Conservation (phyloP, 306 rosid genomes). For the Astragalus glycyphyllos region DNA sequence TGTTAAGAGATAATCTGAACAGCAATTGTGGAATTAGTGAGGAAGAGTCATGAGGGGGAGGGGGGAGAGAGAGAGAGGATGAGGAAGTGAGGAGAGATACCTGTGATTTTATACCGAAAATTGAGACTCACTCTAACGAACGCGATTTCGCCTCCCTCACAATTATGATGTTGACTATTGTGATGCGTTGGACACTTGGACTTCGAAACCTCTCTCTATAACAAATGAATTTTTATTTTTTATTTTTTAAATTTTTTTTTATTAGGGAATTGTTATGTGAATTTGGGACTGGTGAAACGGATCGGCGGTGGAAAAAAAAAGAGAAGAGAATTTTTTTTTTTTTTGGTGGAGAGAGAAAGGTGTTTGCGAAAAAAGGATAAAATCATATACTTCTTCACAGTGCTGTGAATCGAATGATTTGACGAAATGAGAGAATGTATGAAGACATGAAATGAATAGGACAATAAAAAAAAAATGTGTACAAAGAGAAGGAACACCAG, state of each 20-base stretch:
- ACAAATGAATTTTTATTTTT: neutral
- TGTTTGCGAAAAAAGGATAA: too few species aligned
- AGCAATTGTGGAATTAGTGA: neutral
- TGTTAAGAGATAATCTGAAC: neutral
- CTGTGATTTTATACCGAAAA: slow-evolving; percentile 36
- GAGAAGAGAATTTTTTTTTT: too few species aligned
- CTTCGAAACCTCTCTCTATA: slow-evolving; percentile 20
- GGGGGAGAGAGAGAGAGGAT: neutral
- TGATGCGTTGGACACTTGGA: slow-evolving; percentile 42
- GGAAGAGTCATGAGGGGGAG: slow-evolving; percentile 10
- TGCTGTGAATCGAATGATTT: too few species aligned
- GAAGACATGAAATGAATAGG: too few species aligned
- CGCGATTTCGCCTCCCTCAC: slow-evolving; percentile 25
- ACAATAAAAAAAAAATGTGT: too few species aligned
- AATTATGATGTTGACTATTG: slow-evolving; percentile 25
- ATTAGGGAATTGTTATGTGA: too few species aligned
- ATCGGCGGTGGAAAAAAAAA: neutral
- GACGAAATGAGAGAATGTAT: too few species aligned
- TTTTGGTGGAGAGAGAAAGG: too few species aligned
- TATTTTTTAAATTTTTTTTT: too few species aligned
- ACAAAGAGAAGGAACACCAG: too few species aligned
- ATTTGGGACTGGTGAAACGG: neutral
- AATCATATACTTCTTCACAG: too few species aligned
- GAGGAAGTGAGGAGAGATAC: neutral
- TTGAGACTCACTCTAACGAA: neutral